Evolutionary conservation across 805 yeast genomes (phyloP).

Genomic region (Starmerella apicola): DNA sequence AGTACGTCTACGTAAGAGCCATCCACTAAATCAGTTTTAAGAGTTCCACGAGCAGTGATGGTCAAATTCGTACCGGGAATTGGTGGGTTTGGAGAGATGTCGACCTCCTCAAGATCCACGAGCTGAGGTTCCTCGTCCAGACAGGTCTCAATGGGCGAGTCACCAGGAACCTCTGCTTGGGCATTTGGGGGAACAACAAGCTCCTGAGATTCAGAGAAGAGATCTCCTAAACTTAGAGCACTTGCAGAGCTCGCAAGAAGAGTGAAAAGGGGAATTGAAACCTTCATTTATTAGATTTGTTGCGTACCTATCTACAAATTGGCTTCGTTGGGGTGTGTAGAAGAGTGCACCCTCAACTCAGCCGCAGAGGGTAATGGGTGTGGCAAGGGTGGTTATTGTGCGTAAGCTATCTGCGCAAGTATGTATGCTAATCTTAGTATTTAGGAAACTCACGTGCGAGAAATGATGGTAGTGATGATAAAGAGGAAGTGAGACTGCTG

Average conservation of each 20-base stretch:
- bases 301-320: too few relatives aligned
- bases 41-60: constrained; percentile 57
- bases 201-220: background rate
- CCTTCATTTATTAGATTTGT: background rate
- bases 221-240: background rate
- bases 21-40: constrained; percentile 45
- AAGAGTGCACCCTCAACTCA: too few relatives aligned
- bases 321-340: too few relatives aligned
- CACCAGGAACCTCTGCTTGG: constrained; percentile 62
- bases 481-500: too few relatives aligned
- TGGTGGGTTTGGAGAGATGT: constrained; percentile 79
- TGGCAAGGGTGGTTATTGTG: too few relatives aligned
- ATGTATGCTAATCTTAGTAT: too few relatives aligned
- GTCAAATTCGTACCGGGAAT: constrained; percentile 72
- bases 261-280: background rate
- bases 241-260: background rate
- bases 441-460: too few relatives aligned
- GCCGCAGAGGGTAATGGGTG: too few relatives aligned
- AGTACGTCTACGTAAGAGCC: constrained; percentile 94
- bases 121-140: constrained; percentile 54
- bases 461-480: too few relatives aligned
- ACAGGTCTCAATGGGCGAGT: constrained; percentile 71
- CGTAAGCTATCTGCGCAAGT: too few relatives aligned
- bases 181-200: background rate
- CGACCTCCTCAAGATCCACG: constrained; percentile 46